Percentiles rank a stretch among this genome's conserved stretches.
Conservation (phyloP, 306 rosid species). For the Cicer yamashitae region DNA sequence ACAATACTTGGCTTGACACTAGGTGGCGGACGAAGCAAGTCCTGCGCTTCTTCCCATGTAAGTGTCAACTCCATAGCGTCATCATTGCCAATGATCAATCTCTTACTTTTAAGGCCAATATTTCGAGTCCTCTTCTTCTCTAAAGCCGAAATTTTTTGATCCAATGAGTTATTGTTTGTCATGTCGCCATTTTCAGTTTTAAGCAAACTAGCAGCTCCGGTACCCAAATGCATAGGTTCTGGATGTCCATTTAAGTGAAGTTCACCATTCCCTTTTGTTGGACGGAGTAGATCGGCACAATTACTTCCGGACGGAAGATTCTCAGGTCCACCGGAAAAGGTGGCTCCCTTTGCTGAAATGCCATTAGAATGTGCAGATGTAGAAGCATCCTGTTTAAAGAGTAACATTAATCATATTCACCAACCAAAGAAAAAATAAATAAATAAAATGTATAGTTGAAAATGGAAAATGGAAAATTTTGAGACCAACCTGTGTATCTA, state of each 20-base stretch:
- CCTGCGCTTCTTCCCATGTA: conserved; percentile 99
- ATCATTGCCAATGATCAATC: conserved; percentile 82
- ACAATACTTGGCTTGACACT: conserved; percentile 80
- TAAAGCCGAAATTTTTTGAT: conserved; percentile 51
- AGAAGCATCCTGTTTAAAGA: conserved; percentile 67
- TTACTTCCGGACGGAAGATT: conserved; percentile 64
- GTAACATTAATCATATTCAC: conserved; percentile 27
- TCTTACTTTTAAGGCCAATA: conserved; percentile 86
- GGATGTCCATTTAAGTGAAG: conserved; percentile 48
- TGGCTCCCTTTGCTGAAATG: conserved; percentile 56
- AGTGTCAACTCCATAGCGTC: conserved; percentile 86
- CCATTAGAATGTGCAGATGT: conserved; percentile 65
- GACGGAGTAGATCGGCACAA: conserved; percentile 54
- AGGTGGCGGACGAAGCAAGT: conserved; percentile 95
- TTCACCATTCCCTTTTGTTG: conserved; percentile 58
- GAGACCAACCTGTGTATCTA: conserved; percentile 68
- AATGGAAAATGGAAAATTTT: conserved; percentile 38
- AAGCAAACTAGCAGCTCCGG: conserved; percentile 56
- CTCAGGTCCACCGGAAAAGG: conserved; percentile 64
- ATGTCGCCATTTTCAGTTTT: conserved; percentile 56
- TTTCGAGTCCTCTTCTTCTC: conserved; percentile 91
- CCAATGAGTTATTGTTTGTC: conserved; percentile 54
- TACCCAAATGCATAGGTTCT: conserved; percentile 54
- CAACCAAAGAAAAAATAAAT: conserved; percentile 32
- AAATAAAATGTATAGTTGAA: not conserved